phyloP scores from a whole-genome alignment of 345 rosid genomes.

The Arabidopsis arenosa region DNA sequence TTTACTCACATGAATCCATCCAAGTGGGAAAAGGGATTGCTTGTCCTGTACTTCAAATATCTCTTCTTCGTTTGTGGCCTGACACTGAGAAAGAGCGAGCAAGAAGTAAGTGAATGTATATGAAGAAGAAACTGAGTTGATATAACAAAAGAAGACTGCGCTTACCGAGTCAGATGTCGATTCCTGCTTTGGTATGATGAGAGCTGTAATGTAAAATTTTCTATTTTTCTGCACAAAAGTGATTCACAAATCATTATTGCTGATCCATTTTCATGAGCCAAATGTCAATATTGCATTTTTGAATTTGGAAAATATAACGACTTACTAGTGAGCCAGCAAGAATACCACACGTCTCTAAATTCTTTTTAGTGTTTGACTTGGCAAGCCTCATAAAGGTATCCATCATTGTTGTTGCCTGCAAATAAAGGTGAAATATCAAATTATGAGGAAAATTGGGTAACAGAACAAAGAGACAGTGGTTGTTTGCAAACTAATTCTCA shows the following conservation, averaged over 20 bases:
- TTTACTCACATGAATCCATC: slow-evolving; percentile 97
- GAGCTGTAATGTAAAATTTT: slow-evolving; percentile 83
- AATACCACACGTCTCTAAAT: slow-evolving; percentile 97
- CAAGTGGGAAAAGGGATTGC: slow-evolving; percentile 90
- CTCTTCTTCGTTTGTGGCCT: slow-evolving; percentile 95
- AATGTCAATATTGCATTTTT: slow-evolving; percentile 3
- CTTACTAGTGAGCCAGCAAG: slow-evolving; percentile 97
- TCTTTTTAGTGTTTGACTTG: slow-evolving; percentile 76
- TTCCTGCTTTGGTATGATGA: slow-evolving; percentile 97
- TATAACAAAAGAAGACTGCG: slow-evolving; percentile 19
- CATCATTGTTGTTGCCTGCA: slow-evolving; percentile 92
- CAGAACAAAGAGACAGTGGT: neutral
- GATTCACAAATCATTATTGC: slow-evolving; percentile 37
- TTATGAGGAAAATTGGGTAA: slow-evolving; percentile 6
- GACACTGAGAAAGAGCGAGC: slow-evolving; percentile 64
- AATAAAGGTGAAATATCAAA: slow-evolving; percentile 36
- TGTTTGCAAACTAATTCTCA: slow-evolving; percentile 6
- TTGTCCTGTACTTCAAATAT: slow-evolving; percentile 98
- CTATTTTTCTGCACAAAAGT: slow-evolving; percentile 74
- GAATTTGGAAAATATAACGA: slow-evolving; percentile 12
- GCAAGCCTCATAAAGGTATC: slow-evolving; percentile 96
- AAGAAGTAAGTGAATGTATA: slow-evolving; percentile 10
- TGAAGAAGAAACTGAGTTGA: slow-evolving; percentile 6
- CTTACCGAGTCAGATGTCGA: slow-evolving; percentile 92
- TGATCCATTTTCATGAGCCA: slow-evolving; percentile 1